These are phyloP conservation scores for Aspergillus vadensis DNA, from an alignment of 2,329 filamentous ascomycete genomes.

Conservation along the genomic window DNA sequence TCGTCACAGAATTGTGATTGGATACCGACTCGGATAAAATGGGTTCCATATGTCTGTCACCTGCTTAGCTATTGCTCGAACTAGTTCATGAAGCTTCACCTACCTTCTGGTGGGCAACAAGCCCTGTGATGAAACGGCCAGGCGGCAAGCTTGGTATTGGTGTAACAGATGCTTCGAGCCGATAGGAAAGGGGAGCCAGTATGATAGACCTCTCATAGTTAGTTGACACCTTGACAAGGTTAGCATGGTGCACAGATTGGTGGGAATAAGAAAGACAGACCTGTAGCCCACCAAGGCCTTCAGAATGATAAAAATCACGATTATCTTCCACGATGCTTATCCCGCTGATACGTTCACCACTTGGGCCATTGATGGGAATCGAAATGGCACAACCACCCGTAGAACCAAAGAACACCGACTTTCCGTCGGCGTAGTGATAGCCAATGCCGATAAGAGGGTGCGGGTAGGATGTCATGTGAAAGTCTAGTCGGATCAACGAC, in stretches of 20 bases:
- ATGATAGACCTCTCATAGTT: conserved; percentile 10
- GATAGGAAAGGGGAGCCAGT: conserved; percentile 8
- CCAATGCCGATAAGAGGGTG: conserved; percentile 11
- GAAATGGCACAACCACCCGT: conserved; percentile 7
- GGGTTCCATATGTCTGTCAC: not conserved
- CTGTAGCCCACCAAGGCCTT: conserved; percentile 5
- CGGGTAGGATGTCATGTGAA: conserved; percentile 6
- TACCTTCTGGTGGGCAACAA: conserved; percentile 4
- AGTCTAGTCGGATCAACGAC: conserved; percentile 8
- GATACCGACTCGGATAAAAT: conserved; percentile 5
- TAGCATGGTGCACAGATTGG: conserved; percentile 1
- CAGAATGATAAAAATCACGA: not conserved
- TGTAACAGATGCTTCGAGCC: not conserved
- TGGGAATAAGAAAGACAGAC: conserved; percentile 1
- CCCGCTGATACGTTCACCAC: conserved; percentile 11
- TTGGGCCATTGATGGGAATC: conserved; percentile 8
- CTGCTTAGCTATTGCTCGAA: not conserved
- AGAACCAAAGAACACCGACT: conserved; percentile 9
- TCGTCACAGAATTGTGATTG: conserved; percentile 12
- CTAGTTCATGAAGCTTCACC: not conserved
- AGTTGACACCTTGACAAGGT: conserved; percentile 11
- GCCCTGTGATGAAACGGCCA: conserved; percentile 6
- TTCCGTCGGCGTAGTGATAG: conserved; percentile 8
- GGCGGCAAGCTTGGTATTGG: conserved; percentile 4
- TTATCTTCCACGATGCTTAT: conserved; percentile 6